These are phyloP conservation scores for Colletotrichum sp. DNA, from an alignment of 2,329 filamentous ascomycete species.

Conservation along the genomic window DNA sequence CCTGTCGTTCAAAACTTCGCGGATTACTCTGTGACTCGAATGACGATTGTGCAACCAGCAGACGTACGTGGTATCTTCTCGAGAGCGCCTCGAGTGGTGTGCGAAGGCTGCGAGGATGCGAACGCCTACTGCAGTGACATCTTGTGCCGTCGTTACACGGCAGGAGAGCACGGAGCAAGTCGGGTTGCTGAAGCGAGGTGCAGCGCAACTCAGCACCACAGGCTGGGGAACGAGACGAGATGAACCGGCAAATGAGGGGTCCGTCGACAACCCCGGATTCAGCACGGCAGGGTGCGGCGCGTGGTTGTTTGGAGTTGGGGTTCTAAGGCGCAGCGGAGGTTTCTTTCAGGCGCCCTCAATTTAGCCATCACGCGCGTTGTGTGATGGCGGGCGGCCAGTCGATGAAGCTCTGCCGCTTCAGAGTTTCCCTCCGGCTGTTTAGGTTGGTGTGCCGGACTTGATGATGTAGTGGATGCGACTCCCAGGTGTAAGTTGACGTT, in stretches of 20 bases:
- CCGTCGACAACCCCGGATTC: not conserved
- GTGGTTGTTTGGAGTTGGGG: not conserved
- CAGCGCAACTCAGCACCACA: not conserved
- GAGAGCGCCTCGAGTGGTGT: not conserved
- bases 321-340: not conserved
- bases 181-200: constrained; percentile 8
- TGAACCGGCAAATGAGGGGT: constrained; percentile 9
- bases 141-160: constrained; percentile 18
- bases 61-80: not conserved
- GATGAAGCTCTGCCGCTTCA: not conserved
- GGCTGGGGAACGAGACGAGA: not conserved
- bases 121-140: constrained; percentile 2
- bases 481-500: not conserved
- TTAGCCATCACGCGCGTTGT: not conserved
- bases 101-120: not conserved
- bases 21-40: not conserved
- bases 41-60: not conserved
- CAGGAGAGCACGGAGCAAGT: constrained; percentile 13
- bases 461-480: not conserved
- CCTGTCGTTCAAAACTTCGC: not conserved
- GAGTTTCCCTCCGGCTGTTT: not conserved
- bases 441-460: not conserved
- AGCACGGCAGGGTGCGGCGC: not conserved
- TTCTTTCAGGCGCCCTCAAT: not conserved
- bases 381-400: not conserved